phyloP scores from a whole-genome alignment of 441 rosid species.

The Hypseocharis bilobata region DNA sequence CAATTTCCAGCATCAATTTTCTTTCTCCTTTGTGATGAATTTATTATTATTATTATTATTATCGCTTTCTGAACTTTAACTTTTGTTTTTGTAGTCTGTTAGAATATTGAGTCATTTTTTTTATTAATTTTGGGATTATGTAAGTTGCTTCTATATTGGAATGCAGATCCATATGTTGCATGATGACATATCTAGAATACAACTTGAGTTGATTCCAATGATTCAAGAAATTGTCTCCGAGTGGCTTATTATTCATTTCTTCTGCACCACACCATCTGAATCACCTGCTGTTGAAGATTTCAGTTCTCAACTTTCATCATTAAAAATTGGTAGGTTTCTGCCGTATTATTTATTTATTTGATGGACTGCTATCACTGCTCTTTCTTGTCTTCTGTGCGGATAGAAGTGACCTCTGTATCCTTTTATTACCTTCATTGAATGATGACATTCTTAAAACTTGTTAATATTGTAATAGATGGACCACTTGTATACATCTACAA shows the following conservation, averaged over 20 bases:
- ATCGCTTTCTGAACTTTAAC: background rate
- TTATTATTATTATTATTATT: background rate
- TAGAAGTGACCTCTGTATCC: background rate
- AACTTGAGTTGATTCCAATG: constrained; percentile 81
- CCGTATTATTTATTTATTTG: too few species aligned
- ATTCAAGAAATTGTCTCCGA: constrained; percentile 73
- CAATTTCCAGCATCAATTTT: background rate
- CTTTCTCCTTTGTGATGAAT: background rate
- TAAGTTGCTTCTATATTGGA: constrained; percentile 13
- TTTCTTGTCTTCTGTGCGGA: background rate
- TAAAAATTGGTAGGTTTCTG: constrained; percentile 65
- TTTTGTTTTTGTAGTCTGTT: background rate
- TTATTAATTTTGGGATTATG: background rate
- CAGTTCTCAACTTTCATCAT: constrained; percentile 76
- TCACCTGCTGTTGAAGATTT: constrained; percentile 74
- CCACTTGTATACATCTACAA: too few species aligned
- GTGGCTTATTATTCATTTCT: constrained; percentile 74
- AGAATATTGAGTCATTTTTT: background rate
- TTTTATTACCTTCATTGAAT: too few species aligned
- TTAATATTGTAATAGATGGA: too few species aligned
- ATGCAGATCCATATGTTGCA: constrained; percentile 66
- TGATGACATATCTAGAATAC: constrained; percentile 62
- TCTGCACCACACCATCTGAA: constrained; percentile 67
- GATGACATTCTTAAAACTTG: too few species aligned
- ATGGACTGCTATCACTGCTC: too few species aligned